These are phyloP conservation scores for Chlamydomonas eustigma DNA, from an alignment of 139 green algal species.

Conservation along the genomic window DNA sequence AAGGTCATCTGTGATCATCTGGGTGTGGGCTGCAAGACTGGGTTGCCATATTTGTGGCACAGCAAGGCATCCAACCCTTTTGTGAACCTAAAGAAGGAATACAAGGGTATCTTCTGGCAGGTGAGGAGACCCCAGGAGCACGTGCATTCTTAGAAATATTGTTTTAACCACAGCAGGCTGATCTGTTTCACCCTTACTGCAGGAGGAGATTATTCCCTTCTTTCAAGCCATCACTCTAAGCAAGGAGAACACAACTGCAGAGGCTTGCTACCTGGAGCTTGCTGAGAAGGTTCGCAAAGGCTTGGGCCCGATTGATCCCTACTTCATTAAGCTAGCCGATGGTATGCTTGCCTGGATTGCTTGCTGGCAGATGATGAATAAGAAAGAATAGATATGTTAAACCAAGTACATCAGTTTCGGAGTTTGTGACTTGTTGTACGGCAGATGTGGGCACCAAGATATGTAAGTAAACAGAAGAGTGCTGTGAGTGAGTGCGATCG, in stretches of 20 bases:
- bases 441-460: no score
- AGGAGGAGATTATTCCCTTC: conserved; percentile 92
- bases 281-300: conserved; percentile 79
- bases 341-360: conserved; percentile 90
- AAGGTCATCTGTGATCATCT: conserved; percentile 97
- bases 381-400: conserved; percentile 17
- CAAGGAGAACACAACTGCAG: conserved; percentile 41
- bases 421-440: no score
- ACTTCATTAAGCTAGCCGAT: conserved; percentile 91
- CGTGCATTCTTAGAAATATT: no score
- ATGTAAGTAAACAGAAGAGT: no score
- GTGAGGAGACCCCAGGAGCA: no score
- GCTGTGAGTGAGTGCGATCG: no score
- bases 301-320: conserved; percentile 83
- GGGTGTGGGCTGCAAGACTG: conserved; percentile 88
- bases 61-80: conserved; percentile 96
- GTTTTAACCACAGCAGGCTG: no score
- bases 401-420: no score
- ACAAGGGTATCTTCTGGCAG: conserved; percentile 99
- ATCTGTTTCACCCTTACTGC: no score
- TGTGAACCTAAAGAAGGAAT: conserved; percentile 95
- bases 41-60: conserved; percentile 96
- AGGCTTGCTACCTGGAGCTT: conserved; percentile 82
- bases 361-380: conserved; percentile 76
- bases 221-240: conserved; percentile 78